Evolutionary conservation across 2,329 filamentous ascomycete species (phyloP).

Genomic region (Dichotomopilus funicola): DNA sequence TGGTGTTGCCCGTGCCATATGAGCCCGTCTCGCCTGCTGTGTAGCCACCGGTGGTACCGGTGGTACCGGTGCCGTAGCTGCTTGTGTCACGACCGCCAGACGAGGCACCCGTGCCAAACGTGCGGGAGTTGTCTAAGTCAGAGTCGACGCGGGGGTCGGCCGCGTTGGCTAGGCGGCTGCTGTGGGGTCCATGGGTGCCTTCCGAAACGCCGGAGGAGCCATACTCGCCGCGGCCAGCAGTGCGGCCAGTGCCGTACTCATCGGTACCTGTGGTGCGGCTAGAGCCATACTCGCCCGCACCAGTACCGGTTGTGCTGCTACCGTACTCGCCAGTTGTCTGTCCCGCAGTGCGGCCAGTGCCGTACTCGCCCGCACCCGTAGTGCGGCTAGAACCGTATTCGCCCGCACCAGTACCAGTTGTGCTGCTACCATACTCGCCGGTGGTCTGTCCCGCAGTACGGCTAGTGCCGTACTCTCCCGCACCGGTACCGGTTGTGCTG

Average conservation of each 20-base stretch:
- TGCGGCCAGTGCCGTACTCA: no score
- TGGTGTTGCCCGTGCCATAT: no score
- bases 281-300: slow-evolving; percentile 6
- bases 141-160: slow-evolving; percentile 43
- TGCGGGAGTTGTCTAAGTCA: slow-evolving; percentile 31
- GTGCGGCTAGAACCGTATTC: slow-evolving; percentile 3
- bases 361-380: slow-evolving; percentile 1
- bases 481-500: background rate
- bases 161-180: slow-evolving; percentile 37
- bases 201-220: slow-evolving; percentile 17
- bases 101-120: slow-evolving; percentile 29
- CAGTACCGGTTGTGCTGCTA: slow-evolving; percentile 3
- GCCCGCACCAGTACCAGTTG: background rate
- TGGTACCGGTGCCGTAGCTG: no score
- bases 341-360: slow-evolving; percentile 3
- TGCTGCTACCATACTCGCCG: slow-evolving; percentile 1
- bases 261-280: slow-evolving; percentile 14
- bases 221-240: no score
- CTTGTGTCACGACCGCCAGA: no score
- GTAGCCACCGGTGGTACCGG: no score
- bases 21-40: no score
- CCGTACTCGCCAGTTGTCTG: slow-evolving; percentile 4
- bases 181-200: slow-evolving; percentile 33
- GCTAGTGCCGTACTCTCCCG: slow-evolving; percentile 5
- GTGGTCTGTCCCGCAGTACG: background rate